Percentiles rank a stretch among this genome's conserved stretches.
These are phyloP conservation scores for Scopulariopsis brevicaulis DNA, from an alignment of 2,329 filamentous ascomycete species.

Conservation along the genomic window DNA sequence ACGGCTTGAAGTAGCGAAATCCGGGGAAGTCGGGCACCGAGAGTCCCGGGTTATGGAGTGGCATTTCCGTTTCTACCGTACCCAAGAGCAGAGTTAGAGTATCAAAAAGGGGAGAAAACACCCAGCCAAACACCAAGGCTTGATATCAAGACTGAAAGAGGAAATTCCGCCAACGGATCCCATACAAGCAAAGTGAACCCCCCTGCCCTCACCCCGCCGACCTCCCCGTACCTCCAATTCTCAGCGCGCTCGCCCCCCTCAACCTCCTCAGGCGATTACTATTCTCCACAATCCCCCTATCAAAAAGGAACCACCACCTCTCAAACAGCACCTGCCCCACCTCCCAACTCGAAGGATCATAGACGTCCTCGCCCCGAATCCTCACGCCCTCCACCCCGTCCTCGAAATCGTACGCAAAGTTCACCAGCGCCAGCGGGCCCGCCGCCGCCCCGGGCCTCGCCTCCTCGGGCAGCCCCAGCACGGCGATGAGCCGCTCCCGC, in stretches of 20 bases:
- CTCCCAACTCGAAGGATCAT: constrained; percentile 39
- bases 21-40: not conserved
- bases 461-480: constrained; percentile 35
- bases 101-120: not conserved
- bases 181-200: not conserved
- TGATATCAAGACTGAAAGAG: not conserved
- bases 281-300: constrained; percentile 36
- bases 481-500: constrained; percentile 38
- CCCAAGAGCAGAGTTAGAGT: not conserved
- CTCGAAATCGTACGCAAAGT: constrained; percentile 45
- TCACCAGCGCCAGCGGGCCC: constrained; percentile 32
- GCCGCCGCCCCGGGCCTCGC: constrained; percentile 33
- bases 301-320: constrained; percentile 51
- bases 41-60: not conserved
- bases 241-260: constrained; percentile 27
- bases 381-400: constrained; percentile 38
- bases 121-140: not conserved
- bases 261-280: constrained; percentile 38
- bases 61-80: not conserved
- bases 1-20: not conserved
- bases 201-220: not conserved
- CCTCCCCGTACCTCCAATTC: not conserved
- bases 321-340: constrained; percentile 46
- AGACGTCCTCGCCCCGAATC: constrained; percentile 37
- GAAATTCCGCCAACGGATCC: not conserved